These are phyloP conservation scores for Saccharomyces pastorianus DNA, from an alignment of 1,139 yeast species.

Conservation along the genomic window DNA sequence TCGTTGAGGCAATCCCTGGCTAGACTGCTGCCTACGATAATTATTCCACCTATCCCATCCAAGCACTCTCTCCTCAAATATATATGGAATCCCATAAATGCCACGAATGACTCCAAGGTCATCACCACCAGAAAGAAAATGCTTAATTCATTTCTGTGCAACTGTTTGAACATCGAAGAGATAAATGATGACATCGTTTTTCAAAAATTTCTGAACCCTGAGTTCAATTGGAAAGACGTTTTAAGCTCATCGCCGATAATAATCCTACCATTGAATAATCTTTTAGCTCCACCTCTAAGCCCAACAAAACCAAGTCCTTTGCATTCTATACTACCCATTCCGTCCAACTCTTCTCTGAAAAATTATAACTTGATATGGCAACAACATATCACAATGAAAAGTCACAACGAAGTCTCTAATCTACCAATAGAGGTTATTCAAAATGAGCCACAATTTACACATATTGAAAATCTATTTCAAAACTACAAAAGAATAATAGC, in stretches of 20 bases:
- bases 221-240: slow-evolving; percentile 63
- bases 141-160: slow-evolving; percentile 67
- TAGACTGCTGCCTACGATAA: slow-evolving; percentile 71
- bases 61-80: slow-evolving; percentile 56
- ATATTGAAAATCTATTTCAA: slow-evolving; percentile 44
- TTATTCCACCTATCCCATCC: slow-evolving; percentile 92
- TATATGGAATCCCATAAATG: slow-evolving; percentile 42
- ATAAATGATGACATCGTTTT: slow-evolving; percentile 52
- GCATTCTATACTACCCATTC: slow-evolving; percentile 56
- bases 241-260: slow-evolving; percentile 50
- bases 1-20: slow-evolving; percentile 62
- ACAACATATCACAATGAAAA: neutral
- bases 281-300: slow-evolving; percentile 48
- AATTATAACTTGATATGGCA: neutral
- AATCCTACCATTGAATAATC: slow-evolving; percentile 44
- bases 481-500: slow-evolving; percentile 58
- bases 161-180: slow-evolving; percentile 53
- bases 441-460: slow-evolving; percentile 39
- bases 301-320: slow-evolving; percentile 51
- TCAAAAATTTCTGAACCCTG: slow-evolving; percentile 75
- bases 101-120: slow-evolving; percentile 43
- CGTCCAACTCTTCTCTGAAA: slow-evolving; percentile 16
- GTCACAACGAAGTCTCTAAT: slow-evolving; percentile 1
- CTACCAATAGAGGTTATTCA: slow-evolving; percentile 11
- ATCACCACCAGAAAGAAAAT: slow-evolving; percentile 67